Evolutionary conservation across 257 asterid species (phyloP).

Genomic region (Marsdenia floribunda): DNA sequence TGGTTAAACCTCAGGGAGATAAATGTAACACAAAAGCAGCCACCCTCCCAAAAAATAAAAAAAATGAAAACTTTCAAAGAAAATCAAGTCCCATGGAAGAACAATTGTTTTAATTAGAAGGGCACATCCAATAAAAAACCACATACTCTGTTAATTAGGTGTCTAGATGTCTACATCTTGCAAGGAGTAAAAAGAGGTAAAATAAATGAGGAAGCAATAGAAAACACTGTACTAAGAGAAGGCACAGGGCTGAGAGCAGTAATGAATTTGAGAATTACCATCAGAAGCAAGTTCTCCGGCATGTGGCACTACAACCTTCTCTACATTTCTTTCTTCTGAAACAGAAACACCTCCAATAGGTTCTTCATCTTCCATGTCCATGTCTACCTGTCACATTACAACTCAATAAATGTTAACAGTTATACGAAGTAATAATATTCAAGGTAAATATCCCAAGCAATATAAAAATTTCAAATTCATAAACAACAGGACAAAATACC

Average conservation of each 20-base stretch:
- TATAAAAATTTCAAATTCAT: neutral
- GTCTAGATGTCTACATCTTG: neutral
- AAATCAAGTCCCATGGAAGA: neutral
- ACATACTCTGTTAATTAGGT: neutral
- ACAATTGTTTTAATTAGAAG: neutral
- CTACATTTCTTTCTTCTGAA: constrained; percentile 35
- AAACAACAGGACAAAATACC: neutral
- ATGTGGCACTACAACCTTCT: constrained; percentile 31
- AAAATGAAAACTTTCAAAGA: neutral
- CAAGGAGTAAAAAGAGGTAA: neutral
- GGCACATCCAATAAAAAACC: neutral
- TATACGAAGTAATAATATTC: neutral
- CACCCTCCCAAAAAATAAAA: no score
- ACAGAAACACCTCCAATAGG: constrained; percentile 29
- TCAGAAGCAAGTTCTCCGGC: constrained; percentile 30
- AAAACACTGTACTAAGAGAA: neutral
- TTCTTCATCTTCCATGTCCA: constrained; percentile 86
- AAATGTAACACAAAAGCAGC: no score
- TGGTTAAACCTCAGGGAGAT: no score
- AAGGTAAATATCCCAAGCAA: constrained; percentile 6
- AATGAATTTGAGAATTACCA: constrained; percentile 38
- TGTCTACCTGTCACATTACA: constrained; percentile 65
- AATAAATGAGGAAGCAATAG: neutral
- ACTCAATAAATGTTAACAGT: neutral
- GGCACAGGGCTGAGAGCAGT: neutral